A percentile compares a stretch with the other conserved stretches of the same genome.
Conservation (phyloP, 169 alveolate genomes). For the Plasmodium coatneyi region DNA sequence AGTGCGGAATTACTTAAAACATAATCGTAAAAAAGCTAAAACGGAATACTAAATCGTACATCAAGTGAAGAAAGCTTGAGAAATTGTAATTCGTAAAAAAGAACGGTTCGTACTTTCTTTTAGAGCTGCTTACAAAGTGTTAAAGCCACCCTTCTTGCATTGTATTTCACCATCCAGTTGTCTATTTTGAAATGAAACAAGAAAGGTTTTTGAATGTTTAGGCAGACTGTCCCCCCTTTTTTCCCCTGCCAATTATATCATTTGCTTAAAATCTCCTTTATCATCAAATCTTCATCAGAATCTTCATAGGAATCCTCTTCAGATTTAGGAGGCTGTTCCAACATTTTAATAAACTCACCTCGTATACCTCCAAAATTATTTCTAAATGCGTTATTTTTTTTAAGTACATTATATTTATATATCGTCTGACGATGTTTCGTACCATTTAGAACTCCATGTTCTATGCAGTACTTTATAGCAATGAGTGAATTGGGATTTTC, state of each 20-base stretch:
- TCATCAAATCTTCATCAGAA: conserved; percentile 35
- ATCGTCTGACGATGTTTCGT: conserved; percentile 74
- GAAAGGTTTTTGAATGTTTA: not conserved
- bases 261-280: conserved; percentile 28
- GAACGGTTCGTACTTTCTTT: not conserved
- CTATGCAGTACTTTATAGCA: conserved; percentile 88
- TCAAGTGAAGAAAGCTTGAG: not conserved
- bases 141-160: not conserved
- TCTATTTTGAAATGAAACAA: not conserved
- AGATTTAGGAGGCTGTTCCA: conserved; percentile 31
- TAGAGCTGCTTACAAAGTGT: not conserved
- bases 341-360: conserved; percentile 16
- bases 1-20: not conserved
- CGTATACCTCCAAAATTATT: conserved; percentile 63
- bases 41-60: not conserved
- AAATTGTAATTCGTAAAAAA: not conserved
- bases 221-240: not conserved
- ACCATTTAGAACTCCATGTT: conserved; percentile 84
- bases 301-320: conserved; percentile 11
- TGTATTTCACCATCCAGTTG: not conserved
- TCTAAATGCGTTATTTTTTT: conserved; percentile 67
- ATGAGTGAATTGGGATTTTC: conserved; percentile 91
- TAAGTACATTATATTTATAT: conserved; percentile 41
- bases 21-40: not conserved
- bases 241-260: not conserved